Conservation (phyloP, 164 flowering plant species). For the Dillenia suffruticosa region DNA sequence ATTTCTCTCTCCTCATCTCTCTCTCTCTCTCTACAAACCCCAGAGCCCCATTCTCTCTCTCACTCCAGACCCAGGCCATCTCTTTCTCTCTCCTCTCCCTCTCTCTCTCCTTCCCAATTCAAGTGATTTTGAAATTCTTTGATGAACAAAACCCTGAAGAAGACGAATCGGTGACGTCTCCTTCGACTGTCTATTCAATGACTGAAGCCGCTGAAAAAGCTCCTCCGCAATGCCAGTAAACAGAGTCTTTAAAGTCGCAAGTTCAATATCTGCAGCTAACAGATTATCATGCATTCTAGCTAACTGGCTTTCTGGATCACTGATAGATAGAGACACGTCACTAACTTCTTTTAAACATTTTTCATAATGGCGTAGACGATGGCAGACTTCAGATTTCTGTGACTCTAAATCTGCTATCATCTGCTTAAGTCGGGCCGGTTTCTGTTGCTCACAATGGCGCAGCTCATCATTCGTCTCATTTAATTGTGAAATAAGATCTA, state of each 20-base stretch:
- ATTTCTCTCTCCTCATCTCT: no score
- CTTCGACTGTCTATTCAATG: slow-evolving; percentile 22
- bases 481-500: slow-evolving; percentile 44
- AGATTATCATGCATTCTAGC: slow-evolving; percentile 32
- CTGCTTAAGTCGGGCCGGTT: slow-evolving; percentile 36
- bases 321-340: slow-evolving; percentile 29
- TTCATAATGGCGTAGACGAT: slow-evolving; percentile 23
- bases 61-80: no score
- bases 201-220: slow-evolving; percentile 35
- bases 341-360: slow-evolving; percentile 25
- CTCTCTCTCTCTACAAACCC: no score
- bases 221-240: slow-evolving; percentile 32
- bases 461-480: slow-evolving; percentile 38
- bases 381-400: slow-evolving; percentile 39
- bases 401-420: slow-evolving; percentile 38
- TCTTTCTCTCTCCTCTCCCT: no score
- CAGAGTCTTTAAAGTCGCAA: slow-evolving; percentile 37
- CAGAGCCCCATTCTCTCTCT: no score
- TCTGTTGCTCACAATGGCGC: slow-evolving; percentile 30
- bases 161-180: no score
- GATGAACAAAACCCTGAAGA: no score
- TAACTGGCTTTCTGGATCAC: slow-evolving; percentile 39
- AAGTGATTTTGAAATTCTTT: no score
- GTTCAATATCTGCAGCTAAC: slow-evolving; percentile 54
- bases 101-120: no score